These are phyloP conservation scores for Melampsora medusae DNA, from an alignment of 1,284 basidiomycete species.

Conservation along the genomic window DNA sequence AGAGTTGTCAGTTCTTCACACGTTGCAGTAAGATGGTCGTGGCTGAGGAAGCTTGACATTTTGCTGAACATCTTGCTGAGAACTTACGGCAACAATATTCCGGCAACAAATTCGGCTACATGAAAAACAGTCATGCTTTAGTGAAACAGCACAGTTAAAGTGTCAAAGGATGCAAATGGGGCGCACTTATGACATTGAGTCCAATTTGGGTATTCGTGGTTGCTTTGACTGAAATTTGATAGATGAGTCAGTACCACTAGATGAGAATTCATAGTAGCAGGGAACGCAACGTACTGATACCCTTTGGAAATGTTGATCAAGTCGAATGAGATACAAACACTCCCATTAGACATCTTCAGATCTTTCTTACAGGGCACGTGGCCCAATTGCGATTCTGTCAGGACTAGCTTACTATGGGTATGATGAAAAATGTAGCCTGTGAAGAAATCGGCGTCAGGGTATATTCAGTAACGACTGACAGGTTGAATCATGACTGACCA, in stretches of 20 bases:
- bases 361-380: background rate
- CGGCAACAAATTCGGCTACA: slow-evolving; percentile 42
- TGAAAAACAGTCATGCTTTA: background rate
- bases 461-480: background rate
- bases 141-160: background rate
- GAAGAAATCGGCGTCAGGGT: background rate
- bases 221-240: slow-evolving; percentile 29
- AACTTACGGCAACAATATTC: slow-evolving; percentile 39
- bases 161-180: background rate
- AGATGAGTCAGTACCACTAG: background rate
- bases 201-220: slow-evolving; percentile 44
- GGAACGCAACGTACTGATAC: slow-evolving; percentile 28
- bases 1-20: background rate
- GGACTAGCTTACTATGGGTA: slow-evolving; percentile 30
- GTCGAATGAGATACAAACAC: background rate
- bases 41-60: background rate
- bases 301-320: slow-evolving; percentile 5
- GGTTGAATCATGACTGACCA: slow-evolving; percentile 8
- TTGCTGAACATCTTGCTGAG: background rate
- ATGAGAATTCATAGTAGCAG: background rate
- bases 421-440: slow-evolving; percentile 36
- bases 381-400: no score
- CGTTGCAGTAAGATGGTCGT: background rate
- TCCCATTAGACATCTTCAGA: background rate
- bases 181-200: slow-evolving; percentile 38